These are phyloP conservation scores for Boletus patriciae DNA, from an alignment of 768 basidiomycete genomes.

Conservation along the genomic window DNA sequence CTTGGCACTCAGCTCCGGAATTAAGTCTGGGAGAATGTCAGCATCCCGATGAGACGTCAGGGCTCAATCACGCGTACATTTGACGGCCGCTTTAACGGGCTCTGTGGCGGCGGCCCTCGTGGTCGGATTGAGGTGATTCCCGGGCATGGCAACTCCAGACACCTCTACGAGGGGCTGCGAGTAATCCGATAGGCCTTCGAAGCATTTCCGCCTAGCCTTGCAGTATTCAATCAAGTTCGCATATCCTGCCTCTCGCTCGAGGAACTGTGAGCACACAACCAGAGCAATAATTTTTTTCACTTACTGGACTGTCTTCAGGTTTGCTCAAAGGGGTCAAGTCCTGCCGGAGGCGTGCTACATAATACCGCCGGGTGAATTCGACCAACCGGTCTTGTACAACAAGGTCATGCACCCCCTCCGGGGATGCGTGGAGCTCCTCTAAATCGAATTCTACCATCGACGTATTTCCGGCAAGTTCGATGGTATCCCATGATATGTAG, in stretches of 20 bases:
- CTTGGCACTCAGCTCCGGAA: constrained; percentile 79
- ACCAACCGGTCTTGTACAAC: constrained; percentile 74
- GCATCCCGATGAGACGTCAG: constrained; percentile 24
- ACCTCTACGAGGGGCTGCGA: constrained; percentile 76
- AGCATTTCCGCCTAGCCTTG: constrained; percentile 58
- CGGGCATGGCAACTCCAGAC: constrained; percentile 44
- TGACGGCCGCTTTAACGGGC: constrained; percentile 45
- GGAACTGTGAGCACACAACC: constrained; percentile 3
- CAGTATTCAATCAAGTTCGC: constrained; percentile 66
- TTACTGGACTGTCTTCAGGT: constrained; percentile 61
- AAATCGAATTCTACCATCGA: constrained; percentile 52
- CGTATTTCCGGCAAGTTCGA: constrained; percentile 50
- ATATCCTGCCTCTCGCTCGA: constrained; percentile 62
- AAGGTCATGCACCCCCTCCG: constrained; percentile 52
- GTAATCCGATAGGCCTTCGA: constrained; percentile 59
- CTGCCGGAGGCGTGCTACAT: constrained; percentile 50
- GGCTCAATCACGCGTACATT: constrained; percentile 49
- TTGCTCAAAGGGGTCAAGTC: constrained; percentile 77
- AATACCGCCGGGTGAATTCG: constrained; percentile 76
- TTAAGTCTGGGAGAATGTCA: constrained; percentile 56
- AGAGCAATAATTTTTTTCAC: constrained; percentile 27
- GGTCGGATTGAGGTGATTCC: constrained; percentile 62
- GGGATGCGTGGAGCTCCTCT: constrained; percentile 31
- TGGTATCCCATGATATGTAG: constrained; percentile 62
- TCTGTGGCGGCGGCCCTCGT: constrained; percentile 40